Percentiles rank a stretch among this genome's conserved stretches.
Conservation (phyloP, 192 early-diverging fungal species). For the Coemansia sp. region DNA sequence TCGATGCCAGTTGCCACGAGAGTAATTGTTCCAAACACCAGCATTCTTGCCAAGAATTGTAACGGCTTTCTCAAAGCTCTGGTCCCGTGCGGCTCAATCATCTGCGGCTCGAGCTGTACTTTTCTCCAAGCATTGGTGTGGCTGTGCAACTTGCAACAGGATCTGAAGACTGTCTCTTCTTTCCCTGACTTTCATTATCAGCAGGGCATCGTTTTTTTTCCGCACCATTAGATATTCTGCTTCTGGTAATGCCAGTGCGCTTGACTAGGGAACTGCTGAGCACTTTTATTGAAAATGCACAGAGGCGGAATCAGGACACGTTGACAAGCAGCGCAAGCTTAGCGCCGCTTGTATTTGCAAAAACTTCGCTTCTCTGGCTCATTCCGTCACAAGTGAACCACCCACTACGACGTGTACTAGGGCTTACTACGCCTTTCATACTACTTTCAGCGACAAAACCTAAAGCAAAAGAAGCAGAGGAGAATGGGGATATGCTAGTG, state of each 20-base stretch:
- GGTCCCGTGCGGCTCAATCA: not conserved
- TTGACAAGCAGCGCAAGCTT: constrained; percentile 12
- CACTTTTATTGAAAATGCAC: constrained; percentile 32
- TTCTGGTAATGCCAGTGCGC: constrained; percentile 19
- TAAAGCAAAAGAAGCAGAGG: not conserved
- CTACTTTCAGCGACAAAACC: constrained; percentile 17
- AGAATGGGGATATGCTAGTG: not conserved
- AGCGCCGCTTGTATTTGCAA: constrained; percentile 44
- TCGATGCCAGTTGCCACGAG: too few species aligned
- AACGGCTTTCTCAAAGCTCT: not conserved
- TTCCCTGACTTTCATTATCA: not conserved
- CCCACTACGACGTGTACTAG: constrained; percentile 32
- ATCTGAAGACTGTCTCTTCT: not conserved
- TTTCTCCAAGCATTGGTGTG: not conserved
- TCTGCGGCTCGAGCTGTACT: not conserved
- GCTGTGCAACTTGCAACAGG: not conserved
- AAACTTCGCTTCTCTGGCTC: constrained; percentile 31
- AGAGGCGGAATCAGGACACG: constrained; percentile 20
- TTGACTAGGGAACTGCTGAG: constrained; percentile 34
- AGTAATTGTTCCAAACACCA: too few species aligned
- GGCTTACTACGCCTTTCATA: constrained; percentile 37
- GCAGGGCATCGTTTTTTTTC: too few species aligned
- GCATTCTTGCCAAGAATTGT: too few species aligned
- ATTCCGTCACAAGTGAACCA: constrained; percentile 31
- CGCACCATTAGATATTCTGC: too few species aligned